Base-by-base conservation (phyloP, 2,329 filamentous ascomycete species). In the Dissoconium aciculare region DNA sequence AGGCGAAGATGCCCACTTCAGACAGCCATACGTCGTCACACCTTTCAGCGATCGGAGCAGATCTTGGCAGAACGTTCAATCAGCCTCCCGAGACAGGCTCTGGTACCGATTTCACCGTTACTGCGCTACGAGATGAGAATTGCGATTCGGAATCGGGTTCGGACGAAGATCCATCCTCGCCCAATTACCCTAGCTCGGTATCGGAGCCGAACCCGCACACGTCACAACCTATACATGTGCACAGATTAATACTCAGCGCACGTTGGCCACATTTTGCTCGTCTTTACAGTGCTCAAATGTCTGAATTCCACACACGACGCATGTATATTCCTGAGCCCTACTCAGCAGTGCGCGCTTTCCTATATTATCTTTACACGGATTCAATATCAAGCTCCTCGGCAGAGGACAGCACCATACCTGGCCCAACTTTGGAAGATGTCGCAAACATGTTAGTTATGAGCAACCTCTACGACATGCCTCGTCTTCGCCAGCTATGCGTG, bases 321-420 rank as follows among this genome's bases (percentile, higher is more conserved):
- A 89, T 98, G 78, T 87, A 98, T 57, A 93, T 98, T 26, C 87
- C 89, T 0, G 91, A 98, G 50, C 85, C 87, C 1, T 95, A 94
- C 55, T 77, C 75, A 1, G 84, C 93, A 0, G 89, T 98, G 27
- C 84, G 82, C 44, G 83, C 87, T 1, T 98, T 98, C 51, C 66
- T 98, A 15, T 87, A 89, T 57, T 98, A 94, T 50, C 70, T 98
- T 1, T 98, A 98, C 57, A 94, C 89, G 0, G 89, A 98, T 55
- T 87, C 78, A 44, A 94, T 98, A 43, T 56, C 59, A 4, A 36
- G 37, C 12, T 45, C 47, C 5, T 44, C 48, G 2, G 34, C 44
- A 19, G 43, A 46, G 31, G 41, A 33, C 21, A 35, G 39, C 19
- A 31, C 37, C 31, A 21, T 45, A 26, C 32, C 25, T 38, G 71